Evolutionary conservation across 140 eudicot genomes (phyloP).

Genomic region (Oenanthe javanica): DNA sequence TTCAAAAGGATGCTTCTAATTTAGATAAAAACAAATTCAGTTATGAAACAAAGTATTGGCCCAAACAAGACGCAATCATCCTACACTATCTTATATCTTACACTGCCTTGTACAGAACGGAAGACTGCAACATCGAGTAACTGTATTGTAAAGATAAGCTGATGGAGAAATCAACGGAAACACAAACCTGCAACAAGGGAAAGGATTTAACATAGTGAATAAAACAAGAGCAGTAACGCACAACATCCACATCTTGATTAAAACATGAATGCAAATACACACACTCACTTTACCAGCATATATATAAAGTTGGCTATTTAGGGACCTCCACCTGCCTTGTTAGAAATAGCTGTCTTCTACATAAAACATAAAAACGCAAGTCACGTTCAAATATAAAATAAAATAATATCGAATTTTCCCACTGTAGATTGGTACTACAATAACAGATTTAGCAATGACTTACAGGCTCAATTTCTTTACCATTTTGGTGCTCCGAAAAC

Average conservation of each 20-base stretch:
- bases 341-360: conserved; percentile 52
- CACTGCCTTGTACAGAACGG: background rate
- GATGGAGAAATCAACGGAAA: background rate
- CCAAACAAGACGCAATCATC: background rate
- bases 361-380: background rate
- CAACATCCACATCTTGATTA: background rate
- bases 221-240: background rate
- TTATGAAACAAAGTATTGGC: background rate
- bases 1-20: background rate
- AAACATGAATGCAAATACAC: background rate
- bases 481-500: conserved; percentile 53
- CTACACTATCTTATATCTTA: background rate
- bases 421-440: background rate
- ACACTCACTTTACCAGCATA: background rate
- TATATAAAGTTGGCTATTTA: background rate
- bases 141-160: background rate
- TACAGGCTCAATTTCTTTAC: conserved; percentile 45
- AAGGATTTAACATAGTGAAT: background rate
- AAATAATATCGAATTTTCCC: background rate
- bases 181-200: background rate
- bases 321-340: conserved; percentile 51
- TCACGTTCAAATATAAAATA: background rate
- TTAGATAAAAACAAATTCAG: background rate
- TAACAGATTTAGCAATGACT: background rate
- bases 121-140: background rate